Evolutionary conservation across 2,329 filamentous ascomycete genomes (phyloP).

Genomic region (Aspergillus carbonarius): DNA sequence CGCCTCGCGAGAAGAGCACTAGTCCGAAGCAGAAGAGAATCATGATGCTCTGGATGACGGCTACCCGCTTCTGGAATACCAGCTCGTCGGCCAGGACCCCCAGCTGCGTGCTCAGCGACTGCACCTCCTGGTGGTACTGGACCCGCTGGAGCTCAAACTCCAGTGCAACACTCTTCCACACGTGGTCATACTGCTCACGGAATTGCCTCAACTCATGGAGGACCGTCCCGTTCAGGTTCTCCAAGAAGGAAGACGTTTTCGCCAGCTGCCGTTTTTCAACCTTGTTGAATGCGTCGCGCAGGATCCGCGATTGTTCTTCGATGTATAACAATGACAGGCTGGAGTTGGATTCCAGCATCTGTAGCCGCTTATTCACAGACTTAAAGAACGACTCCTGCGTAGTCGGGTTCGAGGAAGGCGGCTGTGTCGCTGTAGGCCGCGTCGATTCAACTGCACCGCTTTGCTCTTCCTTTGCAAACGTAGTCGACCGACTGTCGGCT

Average conservation of each 20-base stretch:
- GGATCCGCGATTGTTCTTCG: constrained; percentile 87
- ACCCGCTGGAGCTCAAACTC: constrained; percentile 87
- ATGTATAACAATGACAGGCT: constrained; percentile 94
- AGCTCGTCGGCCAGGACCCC: constrained; percentile 93
- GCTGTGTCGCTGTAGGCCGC: constrained; percentile 46
- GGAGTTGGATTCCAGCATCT: constrained; percentile 87
- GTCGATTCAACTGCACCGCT: constrained; percentile 28
- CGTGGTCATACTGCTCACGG: constrained; percentile 85
- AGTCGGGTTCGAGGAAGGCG: constrained; percentile 65
- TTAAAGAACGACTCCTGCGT: constrained; percentile 99
- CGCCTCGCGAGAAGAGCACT: constrained; percentile 69
- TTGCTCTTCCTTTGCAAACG: constrained; percentile 33
- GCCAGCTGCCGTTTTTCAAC: constrained; percentile 83
- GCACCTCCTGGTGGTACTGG: constrained; percentile 76
- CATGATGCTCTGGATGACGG: constrained; percentile 84
- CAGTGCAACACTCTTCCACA: constrained; percentile 94
- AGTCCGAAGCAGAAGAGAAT: constrained; percentile 83
- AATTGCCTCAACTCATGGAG: constrained; percentile 75
- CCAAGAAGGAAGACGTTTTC: constrained; percentile 80
- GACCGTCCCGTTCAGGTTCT: constrained; percentile 83
- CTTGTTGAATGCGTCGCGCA: constrained; percentile 81
- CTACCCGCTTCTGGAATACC: constrained; percentile 80
- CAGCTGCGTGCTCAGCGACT: constrained; percentile 76
- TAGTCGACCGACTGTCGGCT: constrained; percentile 21
- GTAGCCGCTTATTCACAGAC: constrained; percentile 86